These are phyloP conservation scores for Diphasiastrum complanatum DNA, from an alignment of 83 land plant genomes.

Conservation along the genomic window DNA sequence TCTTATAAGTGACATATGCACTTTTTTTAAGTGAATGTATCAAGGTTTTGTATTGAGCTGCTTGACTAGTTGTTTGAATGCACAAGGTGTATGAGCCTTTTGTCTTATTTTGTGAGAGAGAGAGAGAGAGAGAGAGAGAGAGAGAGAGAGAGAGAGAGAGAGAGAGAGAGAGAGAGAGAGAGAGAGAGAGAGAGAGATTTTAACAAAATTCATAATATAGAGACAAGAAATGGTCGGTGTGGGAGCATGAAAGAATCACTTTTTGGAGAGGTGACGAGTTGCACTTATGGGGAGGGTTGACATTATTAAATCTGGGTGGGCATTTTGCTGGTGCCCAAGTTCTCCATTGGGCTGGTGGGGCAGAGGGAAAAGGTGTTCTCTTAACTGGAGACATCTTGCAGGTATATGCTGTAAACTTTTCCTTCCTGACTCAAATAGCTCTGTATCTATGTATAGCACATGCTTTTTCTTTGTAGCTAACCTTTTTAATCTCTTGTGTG, in stretches of 20 bases:
- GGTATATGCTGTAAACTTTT: slow-evolving; percentile 4
- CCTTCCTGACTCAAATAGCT: neutral
- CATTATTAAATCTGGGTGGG: slow-evolving; percentile 22
- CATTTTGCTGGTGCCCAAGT: slow-evolving; percentile 32
- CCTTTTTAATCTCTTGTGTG: neutral
- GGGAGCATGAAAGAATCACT: slow-evolving; percentile 17
- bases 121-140: too few relatives aligned
- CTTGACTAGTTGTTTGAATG: too few relatives aligned
- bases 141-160: neutral
- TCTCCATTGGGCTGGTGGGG: slow-evolving; percentile 23
- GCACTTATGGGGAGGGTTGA: slow-evolving; percentile 17
- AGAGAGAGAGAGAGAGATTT: neutral
- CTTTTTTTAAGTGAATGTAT: too few relatives aligned
- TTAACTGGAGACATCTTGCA: slow-evolving; percentile 27
- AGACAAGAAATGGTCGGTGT: slow-evolving; percentile 27
- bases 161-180: neutral
- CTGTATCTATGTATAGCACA: too few relatives aligned
- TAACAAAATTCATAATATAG: slow-evolving; percentile 7
- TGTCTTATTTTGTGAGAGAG: too few relatives aligned
- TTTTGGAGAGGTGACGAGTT: slow-evolving; percentile 24
- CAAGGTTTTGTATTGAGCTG: too few relatives aligned
- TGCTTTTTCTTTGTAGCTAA: too few relatives aligned
- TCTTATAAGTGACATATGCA: too few relatives aligned
- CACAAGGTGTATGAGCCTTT: too few relatives aligned
- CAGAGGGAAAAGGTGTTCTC: slow-evolving; percentile 20